Evolutionary conservation across 2,329 filamentous ascomycete species (phyloP).

Genomic region (Xylariaceae sp.): DNA sequence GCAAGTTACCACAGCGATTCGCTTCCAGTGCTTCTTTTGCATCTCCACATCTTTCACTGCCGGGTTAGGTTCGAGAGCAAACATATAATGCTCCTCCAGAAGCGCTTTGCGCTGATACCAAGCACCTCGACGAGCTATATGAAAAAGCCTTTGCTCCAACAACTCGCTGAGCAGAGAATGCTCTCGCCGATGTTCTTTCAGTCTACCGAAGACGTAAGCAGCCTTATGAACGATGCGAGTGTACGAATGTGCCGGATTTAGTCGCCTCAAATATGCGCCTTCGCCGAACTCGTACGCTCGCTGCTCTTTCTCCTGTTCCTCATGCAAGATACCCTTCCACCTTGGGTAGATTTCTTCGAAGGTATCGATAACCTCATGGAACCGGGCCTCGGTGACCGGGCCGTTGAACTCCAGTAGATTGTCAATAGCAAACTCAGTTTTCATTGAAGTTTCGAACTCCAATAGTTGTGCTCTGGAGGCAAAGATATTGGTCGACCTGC

Average conservation of each 20-base stretch:
- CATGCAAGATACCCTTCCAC: slow-evolving; percentile 66
- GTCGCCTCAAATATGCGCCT: slow-evolving; percentile 79
- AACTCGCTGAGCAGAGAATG: slow-evolving; percentile 68
- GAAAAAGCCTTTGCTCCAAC: slow-evolving; percentile 74
- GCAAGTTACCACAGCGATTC: slow-evolving; percentile 69
- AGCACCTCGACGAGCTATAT: slow-evolving; percentile 71
- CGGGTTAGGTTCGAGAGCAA: slow-evolving; percentile 43
- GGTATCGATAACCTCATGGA: slow-evolving; percentile 60
- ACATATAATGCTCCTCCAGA: slow-evolving; percentile 93
- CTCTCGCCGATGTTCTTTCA: slow-evolving; percentile 74
- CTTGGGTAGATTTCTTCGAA: slow-evolving; percentile 70
- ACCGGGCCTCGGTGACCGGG: slow-evolving; percentile 54
- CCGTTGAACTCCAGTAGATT: slow-evolving; percentile 73
- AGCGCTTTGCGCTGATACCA: slow-evolving; percentile 97
- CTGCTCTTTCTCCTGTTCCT: slow-evolving; percentile 74
- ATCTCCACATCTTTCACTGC: slow-evolving; percentile 31
- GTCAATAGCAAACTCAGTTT: slow-evolving; percentile 76
- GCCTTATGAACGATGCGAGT: slow-evolving; percentile 90
- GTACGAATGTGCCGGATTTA: slow-evolving; percentile 88
- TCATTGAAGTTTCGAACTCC: slow-evolving; percentile 83
- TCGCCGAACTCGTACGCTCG: slow-evolving; percentile 73
- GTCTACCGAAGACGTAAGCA: slow-evolving; percentile 66
- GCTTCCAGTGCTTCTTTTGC: slow-evolving; percentile 78
- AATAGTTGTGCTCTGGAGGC: slow-evolving; percentile 64
- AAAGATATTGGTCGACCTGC: slow-evolving; percentile 84